phyloP scores from a whole-genome alignment of 129 eudicot genomes.

The Cynara cardunculus region DNA sequence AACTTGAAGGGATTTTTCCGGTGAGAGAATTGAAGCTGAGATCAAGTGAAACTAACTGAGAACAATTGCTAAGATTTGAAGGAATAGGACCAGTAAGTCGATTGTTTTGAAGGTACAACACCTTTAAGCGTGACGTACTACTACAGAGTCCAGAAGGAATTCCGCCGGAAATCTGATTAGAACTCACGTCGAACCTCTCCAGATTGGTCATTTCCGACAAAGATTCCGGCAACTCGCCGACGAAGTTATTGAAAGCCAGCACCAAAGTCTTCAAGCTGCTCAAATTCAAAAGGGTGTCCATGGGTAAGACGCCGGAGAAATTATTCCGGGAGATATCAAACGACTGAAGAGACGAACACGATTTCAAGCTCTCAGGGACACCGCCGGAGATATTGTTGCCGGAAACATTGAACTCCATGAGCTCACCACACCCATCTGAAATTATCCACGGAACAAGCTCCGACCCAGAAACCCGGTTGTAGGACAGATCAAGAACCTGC shows the following conservation, averaged over 20 bases:
- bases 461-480: conserved; percentile 49
- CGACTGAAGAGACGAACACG: conserved; percentile 39
- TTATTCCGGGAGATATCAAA: conserved; percentile 30
- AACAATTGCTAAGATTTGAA: conserved; percentile 55
- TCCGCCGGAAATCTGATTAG: conserved; percentile 47
- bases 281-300: conserved; percentile 43
- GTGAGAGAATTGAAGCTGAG: conserved; percentile 75
- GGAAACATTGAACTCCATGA: conserved; percentile 48
- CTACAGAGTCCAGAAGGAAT: conserved; percentile 55
- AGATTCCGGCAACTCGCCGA: conserved; percentile 41
- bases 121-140: conserved; percentile 36
- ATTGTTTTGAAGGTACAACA: conserved; percentile 82
- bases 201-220: conserved; percentile 30
- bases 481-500: conserved; percentile 57
- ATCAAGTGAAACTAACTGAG: conserved; percentile 76
- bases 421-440: conserved; percentile 43
- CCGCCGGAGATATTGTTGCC: conserved; percentile 57
- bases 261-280: conserved; percentile 46
- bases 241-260: conserved; percentile 52
- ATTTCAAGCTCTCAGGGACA: conserved; percentile 49
- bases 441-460: conserved; percentile 61
- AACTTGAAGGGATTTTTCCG: conserved; percentile 70
- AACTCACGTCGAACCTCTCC: conserved; percentile 72
- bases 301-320: conserved; percentile 71
- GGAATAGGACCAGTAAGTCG: conserved; percentile 63